A percentile compares a stretch with the other conserved stretches of the same genome.
Conservation (phyloP, 805 yeast genomes). For the Barnettozyma californica region DNA sequence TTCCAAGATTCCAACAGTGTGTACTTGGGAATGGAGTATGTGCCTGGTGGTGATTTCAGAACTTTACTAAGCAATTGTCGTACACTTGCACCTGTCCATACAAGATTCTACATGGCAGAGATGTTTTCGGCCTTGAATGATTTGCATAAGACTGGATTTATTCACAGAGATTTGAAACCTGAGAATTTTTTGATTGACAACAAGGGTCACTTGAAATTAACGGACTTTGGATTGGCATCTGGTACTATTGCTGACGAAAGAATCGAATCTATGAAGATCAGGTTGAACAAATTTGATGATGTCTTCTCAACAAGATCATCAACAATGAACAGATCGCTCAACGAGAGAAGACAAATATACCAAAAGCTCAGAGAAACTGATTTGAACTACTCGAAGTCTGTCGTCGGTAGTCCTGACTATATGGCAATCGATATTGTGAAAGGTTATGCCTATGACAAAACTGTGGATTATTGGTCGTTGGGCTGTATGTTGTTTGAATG, state of each 20-base stretch:
- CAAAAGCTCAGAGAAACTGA: slow-evolving; percentile 70
- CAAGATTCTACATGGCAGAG: slow-evolving; percentile 90
- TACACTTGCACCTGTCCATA: slow-evolving; percentile 87
- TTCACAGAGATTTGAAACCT: slow-evolving; percentile 95
- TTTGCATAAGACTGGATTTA: slow-evolving; percentile 89
- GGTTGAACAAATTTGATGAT: slow-evolving; percentile 67
- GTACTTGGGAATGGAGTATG: slow-evolving; percentile 97
- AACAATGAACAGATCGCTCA: slow-evolving; percentile 59
- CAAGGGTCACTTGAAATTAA: slow-evolving; percentile 85
- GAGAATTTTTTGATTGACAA: slow-evolving; percentile 88
- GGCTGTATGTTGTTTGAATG: slow-evolving; percentile 98
- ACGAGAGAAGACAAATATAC: slow-evolving; percentile 84
- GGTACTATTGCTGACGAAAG: slow-evolving; percentile 92
- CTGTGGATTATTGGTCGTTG: slow-evolving; percentile 97
- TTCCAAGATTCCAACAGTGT: slow-evolving; percentile 90
- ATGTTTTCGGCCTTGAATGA: slow-evolving; percentile 96
- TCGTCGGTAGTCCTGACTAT: slow-evolving; percentile 97
- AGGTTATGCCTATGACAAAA: slow-evolving; percentile 88
- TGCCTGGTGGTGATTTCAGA: slow-evolving; percentile 99
- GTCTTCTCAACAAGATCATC: slow-evolving; percentile 44
- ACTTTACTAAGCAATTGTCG: slow-evolving; percentile 92
- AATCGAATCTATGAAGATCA: slow-evolving; percentile 84
- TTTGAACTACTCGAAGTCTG: slow-evolving; percentile 84
- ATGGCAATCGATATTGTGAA: slow-evolving; percentile 93
- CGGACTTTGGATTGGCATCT: slow-evolving; percentile 96